Evolutionary conservation across 2,329 filamentous ascomycete species (phyloP), one percentile per base, ranked within the genome.

Genomic region (Monilinia fructigena): DNA sequence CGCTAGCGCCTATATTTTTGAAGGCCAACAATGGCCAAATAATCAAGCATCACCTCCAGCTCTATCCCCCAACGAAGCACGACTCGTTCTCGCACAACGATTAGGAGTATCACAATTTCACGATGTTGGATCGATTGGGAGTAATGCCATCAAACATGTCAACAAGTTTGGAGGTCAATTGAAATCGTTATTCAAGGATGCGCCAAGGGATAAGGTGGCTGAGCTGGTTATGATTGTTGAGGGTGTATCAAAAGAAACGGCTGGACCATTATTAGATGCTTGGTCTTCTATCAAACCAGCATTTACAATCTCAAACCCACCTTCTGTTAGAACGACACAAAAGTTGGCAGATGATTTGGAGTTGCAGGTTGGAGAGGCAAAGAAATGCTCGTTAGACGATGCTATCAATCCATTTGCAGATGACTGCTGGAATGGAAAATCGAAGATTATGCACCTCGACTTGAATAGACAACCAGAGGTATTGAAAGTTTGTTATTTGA

Each of bases 141-240:
- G 73, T 31, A 64, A 52, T 18, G 82, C 84, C 11, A 77, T 91
- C 50, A 78, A 80, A 59, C 78, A 85, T 70, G 79, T 92, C 73
- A 85, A 86, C 73, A 78, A 79, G 60, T 90, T 86, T 75, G 88
- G 86, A 69, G 85, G 83, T 69, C 74, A 78, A 40, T 77, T 82
- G 8, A 71, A 78, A 64, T 75, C 80, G 26, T 77, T 91, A 45
- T 87, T 91, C 71, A 77, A 76, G 55, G 77, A 67, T 77, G 53
- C 35, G 28, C 53, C 60, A 38, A 56, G 66, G 52, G 68, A 74
- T 38, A 68, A 71, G 65, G 66, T 67, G 66, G 38, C 73, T 69
- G 86, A 91, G 76, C 80, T 90, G 50, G 77, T 90, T 35, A 77
- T 89, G 62, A 76, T 86, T 71, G 78, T 89, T 61, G 82, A 88